A percentile compares a stretch with the other conserved stretches of the same genome.
Evolutionary conservation across 2,329 filamentous ascomycete genomes (phyloP).

Genomic region (Sphaerulina vaccinii): DNA sequence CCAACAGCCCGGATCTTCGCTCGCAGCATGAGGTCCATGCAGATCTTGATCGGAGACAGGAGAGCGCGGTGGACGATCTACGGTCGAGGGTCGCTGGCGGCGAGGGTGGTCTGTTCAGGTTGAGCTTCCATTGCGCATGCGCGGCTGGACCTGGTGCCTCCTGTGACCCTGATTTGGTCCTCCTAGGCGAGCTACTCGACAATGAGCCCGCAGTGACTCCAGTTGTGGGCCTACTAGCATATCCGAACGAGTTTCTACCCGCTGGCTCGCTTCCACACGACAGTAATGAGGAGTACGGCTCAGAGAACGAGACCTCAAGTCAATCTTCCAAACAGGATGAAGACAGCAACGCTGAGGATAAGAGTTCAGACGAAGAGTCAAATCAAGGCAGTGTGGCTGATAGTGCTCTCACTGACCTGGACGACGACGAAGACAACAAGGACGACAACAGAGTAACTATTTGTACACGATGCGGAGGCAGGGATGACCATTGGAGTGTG

Average conservation of each 20-base stretch:
- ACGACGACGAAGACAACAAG: no score
- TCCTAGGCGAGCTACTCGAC: background rate
- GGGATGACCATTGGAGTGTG: conserved; percentile 1
- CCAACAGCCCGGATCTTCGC: background rate
- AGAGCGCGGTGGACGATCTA: background rate
- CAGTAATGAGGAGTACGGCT: background rate
- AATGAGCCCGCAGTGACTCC: background rate
- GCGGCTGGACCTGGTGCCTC: background rate
- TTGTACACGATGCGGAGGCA: no score
- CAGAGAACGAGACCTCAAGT: background rate
- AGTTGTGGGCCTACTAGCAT: background rate
- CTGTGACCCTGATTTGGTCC: no score
- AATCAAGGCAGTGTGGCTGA: background rate
- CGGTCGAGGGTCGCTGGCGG: background rate
- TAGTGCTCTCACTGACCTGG: no score
- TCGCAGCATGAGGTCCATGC: background rate
- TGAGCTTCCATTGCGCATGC: background rate
- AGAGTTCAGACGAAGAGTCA: no score
- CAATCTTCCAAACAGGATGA: no score
- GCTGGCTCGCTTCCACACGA: background rate
- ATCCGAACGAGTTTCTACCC: background rate
- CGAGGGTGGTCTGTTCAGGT: background rate
- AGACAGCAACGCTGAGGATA: no score
- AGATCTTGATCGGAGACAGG: background rate
- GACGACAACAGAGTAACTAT: no score